Conservation (phyloP, 2,329 filamentous ascomycete species). For the Paecilomyces dactylethromorphus region DNA sequence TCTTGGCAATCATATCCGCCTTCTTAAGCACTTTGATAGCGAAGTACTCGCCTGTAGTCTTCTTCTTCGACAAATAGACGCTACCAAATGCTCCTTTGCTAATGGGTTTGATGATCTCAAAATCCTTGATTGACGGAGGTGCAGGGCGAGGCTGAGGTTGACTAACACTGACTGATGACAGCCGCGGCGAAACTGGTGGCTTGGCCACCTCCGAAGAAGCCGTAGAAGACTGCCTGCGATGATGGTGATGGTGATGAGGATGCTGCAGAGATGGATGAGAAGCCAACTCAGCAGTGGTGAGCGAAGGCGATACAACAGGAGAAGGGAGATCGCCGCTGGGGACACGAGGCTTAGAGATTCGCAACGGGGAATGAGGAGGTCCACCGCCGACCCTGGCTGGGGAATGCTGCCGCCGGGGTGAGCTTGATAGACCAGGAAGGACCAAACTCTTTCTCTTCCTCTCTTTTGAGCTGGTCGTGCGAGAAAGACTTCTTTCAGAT, state of each 20-base stretch:
- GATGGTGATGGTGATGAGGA: constrained; percentile 55
- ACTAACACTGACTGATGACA: constrained; percentile 67
- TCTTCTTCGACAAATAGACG: constrained; percentile 97
- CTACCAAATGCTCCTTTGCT: constrained; percentile 98
- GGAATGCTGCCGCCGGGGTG: constrained; percentile 79
- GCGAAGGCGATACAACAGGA: constrained; percentile 82
- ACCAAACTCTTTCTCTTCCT: constrained; percentile 83
- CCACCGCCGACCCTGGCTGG: constrained; percentile 65
- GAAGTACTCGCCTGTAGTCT: constrained; percentile 95
- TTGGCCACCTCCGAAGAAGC: constrained; percentile 65
- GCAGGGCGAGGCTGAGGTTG: constrained; percentile 82
- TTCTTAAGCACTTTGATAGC: constrained; percentile 98
- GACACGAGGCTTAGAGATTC: constrained; percentile 74
- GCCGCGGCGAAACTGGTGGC: constrained; percentile 73
- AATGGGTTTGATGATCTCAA: constrained; percentile 98
- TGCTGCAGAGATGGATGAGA: constrained; percentile 55
- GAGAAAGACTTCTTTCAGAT: constrained; percentile 73
- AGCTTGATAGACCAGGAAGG: constrained; percentile 65
- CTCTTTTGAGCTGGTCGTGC: constrained; percentile 71
- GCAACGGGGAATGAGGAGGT: constrained; percentile 79
- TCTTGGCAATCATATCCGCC: constrained; percentile 99
- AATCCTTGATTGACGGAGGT: constrained; percentile 96
- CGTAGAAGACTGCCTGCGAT: constrained; percentile 85
- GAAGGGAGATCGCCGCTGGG: constrained; percentile 57
- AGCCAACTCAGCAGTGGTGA: constrained; percentile 67